Conservation (phyloP, 192 early-diverging fungal genomes). For the Coemansia sp. region DNA sequence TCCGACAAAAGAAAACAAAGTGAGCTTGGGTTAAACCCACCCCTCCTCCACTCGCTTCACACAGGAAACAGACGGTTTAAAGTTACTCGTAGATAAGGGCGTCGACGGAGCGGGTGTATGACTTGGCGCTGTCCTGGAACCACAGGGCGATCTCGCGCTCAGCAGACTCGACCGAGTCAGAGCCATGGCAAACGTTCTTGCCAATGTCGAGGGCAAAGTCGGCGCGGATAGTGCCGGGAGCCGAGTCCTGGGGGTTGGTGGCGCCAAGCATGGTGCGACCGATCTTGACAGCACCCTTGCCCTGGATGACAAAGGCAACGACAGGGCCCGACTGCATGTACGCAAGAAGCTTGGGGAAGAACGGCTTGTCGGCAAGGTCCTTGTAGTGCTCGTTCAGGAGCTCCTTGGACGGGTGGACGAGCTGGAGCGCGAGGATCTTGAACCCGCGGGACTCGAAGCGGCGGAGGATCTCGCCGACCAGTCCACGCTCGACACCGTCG, state of each 20-base stretch:
- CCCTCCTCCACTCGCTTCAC: too few relatives aligned
- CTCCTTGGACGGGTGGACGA: conserved; percentile 66
- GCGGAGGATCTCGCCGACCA: conserved; percentile 91
- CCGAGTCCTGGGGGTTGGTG: conserved; percentile 88
- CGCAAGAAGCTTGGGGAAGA: conserved; percentile 82
- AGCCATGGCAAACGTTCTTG: conserved; percentile 91
- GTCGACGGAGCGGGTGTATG: conserved; percentile 64
- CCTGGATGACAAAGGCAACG: conserved; percentile 91
- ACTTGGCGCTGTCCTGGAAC: conserved; percentile 70
- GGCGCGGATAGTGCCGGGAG: conserved; percentile 93
- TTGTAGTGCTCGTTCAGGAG: conserved; percentile 79
- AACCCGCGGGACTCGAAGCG: conserved; percentile 90
- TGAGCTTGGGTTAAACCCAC: background rate
- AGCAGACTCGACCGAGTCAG: conserved; percentile 83
- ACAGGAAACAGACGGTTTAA: background rate
- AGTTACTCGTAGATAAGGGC: conserved; percentile 73
- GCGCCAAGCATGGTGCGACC: conserved; percentile 85
- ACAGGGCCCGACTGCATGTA: conserved; percentile 94
- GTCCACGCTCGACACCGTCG: conserved; percentile 71
- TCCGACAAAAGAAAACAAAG: too few relatives aligned
- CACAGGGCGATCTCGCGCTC: conserved; percentile 85
- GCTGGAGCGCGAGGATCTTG: conserved; percentile 85
- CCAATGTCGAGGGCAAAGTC: conserved; percentile 86
- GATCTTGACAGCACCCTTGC: conserved; percentile 86
- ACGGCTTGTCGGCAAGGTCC: conserved; percentile 80